Conservation (phyloP, 2,329 filamentous ascomycete species). For the Cladosporium oxysporum region DNA sequence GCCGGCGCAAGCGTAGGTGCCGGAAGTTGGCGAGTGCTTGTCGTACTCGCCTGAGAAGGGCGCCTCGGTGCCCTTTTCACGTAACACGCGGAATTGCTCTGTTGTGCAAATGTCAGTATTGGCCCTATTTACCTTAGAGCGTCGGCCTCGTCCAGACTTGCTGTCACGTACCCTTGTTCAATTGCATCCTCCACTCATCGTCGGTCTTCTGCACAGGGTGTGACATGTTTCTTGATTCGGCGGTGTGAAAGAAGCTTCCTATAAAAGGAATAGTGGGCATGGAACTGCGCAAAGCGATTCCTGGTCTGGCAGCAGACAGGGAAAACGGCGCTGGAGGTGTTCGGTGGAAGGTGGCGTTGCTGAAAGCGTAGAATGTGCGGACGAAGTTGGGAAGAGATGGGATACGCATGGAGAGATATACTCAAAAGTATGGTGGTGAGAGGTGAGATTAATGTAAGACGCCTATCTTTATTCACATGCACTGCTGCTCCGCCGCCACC, state of each 20-base stretch:
- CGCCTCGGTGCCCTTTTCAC: conserved; percentile 86
- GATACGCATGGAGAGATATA: conserved; percentile 47
- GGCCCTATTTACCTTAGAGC: background rate
- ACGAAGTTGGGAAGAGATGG: conserved; percentile 50
- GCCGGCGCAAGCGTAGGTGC: conserved; percentile 84
- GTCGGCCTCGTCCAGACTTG: background rate
- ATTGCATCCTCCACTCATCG: conserved; percentile 84
- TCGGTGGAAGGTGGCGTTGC: conserved; percentile 44
- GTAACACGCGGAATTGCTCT: conserved; percentile 96
- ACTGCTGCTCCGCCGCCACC: conserved; percentile 6
- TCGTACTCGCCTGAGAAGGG: conserved; percentile 81
- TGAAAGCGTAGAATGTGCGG: conserved; percentile 51
- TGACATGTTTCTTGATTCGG: conserved; percentile 50
- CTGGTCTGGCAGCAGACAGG: conserved; percentile 35
- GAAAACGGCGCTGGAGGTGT: conserved; percentile 27
- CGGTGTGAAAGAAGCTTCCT: conserved; percentile 70
- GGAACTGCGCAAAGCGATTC: conserved; percentile 44
- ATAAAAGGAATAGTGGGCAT: conserved; percentile 81
- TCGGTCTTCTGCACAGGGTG: conserved; percentile 80
- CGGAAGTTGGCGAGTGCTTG: conserved; percentile 74
- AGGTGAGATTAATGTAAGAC: background rate
- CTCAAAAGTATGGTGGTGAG: background rate
- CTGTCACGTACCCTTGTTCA: conserved; percentile 64
- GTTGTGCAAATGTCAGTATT: conserved; percentile 17
- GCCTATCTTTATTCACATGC: background rate